Percentiles rank a stretch among this genome's conserved stretches.
Conservation (phyloP, 1,139 yeast species). For the Pichia sp. region DNA sequence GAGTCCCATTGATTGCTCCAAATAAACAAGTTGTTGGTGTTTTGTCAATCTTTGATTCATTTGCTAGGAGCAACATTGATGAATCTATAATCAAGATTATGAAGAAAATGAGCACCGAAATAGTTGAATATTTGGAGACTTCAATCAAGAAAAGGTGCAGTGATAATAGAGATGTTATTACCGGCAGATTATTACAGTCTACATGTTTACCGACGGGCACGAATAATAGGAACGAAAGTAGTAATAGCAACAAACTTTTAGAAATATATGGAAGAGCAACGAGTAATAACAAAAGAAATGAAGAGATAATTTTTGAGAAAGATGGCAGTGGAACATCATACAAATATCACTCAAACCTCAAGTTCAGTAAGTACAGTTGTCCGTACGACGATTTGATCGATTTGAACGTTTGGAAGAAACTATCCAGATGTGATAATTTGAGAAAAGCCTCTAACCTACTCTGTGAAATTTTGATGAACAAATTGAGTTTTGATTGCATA, state of each 20-base stretch:
- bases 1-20: conserved; percentile 49
- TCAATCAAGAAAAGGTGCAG: conserved; percentile 14
- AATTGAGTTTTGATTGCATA: conserved; percentile 38
- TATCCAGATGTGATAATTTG: conserved; percentile 41
- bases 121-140: conserved; percentile 41
- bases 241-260: conserved; percentile 3
- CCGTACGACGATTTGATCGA: conserved; percentile 27
- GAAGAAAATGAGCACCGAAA: conserved; percentile 38
- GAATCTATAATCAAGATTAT: conserved; percentile 37
- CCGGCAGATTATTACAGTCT: conserved; percentile 5
- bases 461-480: conserved; percentile 41
- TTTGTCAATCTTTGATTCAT: conserved; percentile 56
- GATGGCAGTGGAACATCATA: conserved; percentile 63
- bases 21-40: conserved; percentile 49
- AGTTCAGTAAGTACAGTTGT: conserved; percentile 37
- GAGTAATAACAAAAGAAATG: conserved; percentile 32
- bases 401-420: conserved; percentile 37
- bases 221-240: neutral
- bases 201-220: neutral
- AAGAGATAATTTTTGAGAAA: conserved; percentile 47
- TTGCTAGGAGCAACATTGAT: conserved; percentile 39
- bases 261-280: conserved; percentile 49
- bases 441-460: conserved; percentile 42
- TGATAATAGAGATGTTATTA: neutral
- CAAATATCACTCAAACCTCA: conserved; percentile 43